Evolutionary conservation across 768 basidiomycete genomes (phyloP).

Genomic region (Mycena maculata): DNA sequence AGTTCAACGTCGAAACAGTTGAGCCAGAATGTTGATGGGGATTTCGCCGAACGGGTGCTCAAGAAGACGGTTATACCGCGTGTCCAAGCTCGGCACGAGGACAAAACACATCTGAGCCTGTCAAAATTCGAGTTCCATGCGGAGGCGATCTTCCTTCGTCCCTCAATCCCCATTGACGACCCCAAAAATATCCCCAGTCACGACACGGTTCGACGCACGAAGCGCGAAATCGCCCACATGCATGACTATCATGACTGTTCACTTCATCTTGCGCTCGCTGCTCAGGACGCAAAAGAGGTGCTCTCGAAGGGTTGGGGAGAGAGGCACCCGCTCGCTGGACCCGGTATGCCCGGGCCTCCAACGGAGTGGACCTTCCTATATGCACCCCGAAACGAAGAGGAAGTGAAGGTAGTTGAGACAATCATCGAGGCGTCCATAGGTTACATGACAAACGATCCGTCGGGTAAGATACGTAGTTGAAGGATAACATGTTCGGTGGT

Average conservation of each 20-base stretch:
- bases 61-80: constrained; percentile 21
- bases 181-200: constrained; percentile 30
- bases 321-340: constrained; percentile 29
- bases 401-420: constrained; percentile 26
- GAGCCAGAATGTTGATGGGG: constrained; percentile 14
- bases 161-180: constrained; percentile 25
- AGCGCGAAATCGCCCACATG: constrained; percentile 33
- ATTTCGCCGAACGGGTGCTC: constrained; percentile 5
- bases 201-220: constrained; percentile 32
- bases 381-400: constrained; percentile 27
- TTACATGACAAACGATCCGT: constrained; percentile 27
- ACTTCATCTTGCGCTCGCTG: constrained; percentile 29
- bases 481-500: no score
- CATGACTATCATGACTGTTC: constrained; percentile 32
- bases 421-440: constrained; percentile 28
- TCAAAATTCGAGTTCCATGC: constrained; percentile 33
- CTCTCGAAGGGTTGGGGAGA: constrained; percentile 30
- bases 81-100: constrained; percentile 26
- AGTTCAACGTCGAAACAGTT: neutral
- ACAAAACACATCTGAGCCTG: constrained; percentile 25
- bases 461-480: neutral
- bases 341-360: constrained; percentile 29
- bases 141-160: constrained; percentile 29
- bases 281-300: constrained; percentile 29
- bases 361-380: constrained; percentile 33